A percentile compares a stretch with the other conserved stretches of the same genome.
phyloP scores from a whole-genome alignment of 176 grass and related monocot species.

The Cenchrus fungigraminus region DNA sequence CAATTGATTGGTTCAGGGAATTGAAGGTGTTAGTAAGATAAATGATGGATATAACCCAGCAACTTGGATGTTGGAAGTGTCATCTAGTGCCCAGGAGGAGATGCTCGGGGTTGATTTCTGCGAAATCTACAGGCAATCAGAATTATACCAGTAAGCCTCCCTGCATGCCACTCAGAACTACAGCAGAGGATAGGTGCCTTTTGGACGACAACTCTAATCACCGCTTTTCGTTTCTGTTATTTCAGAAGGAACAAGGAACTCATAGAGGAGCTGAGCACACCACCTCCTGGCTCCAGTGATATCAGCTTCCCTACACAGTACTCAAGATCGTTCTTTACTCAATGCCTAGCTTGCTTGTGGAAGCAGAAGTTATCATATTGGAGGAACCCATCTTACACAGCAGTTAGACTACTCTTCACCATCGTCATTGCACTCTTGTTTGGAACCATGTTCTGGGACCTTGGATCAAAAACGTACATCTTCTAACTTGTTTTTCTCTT shows the following conservation, averaged over 20 bases:
- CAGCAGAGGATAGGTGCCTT: background rate
- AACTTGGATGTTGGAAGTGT: constrained; percentile 92
- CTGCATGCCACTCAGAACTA: constrained; percentile 10
- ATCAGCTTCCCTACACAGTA: constrained; percentile 70
- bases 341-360: constrained; percentile 84
- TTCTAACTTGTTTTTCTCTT: constrained; percentile 26
- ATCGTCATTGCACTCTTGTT: constrained; percentile 62
- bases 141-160: constrained; percentile 68
- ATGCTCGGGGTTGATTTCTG: constrained; percentile 59
- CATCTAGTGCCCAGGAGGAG: constrained; percentile 72
- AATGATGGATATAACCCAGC: constrained; percentile 84
- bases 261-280: constrained; percentile 69
- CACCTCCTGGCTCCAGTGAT: constrained; percentile 62
- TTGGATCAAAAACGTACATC: constrained; percentile 69
- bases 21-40: constrained; percentile 72
- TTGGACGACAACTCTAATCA: constrained; percentile 38
- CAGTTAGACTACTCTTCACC: constrained; percentile 73
- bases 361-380: constrained; percentile 81
- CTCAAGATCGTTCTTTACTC: constrained; percentile 64
- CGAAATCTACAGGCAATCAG: constrained; percentile 69
- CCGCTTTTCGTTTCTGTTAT: constrained; percentile 16
- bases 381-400: constrained; percentile 85
- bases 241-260: constrained; percentile 83
- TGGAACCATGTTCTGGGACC: constrained; percentile 83
- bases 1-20: constrained; percentile 47